These are phyloP conservation scores for Exophiala sp. DNA, from an alignment of 2,329 filamentous ascomycete species.

Conservation along the genomic window DNA sequence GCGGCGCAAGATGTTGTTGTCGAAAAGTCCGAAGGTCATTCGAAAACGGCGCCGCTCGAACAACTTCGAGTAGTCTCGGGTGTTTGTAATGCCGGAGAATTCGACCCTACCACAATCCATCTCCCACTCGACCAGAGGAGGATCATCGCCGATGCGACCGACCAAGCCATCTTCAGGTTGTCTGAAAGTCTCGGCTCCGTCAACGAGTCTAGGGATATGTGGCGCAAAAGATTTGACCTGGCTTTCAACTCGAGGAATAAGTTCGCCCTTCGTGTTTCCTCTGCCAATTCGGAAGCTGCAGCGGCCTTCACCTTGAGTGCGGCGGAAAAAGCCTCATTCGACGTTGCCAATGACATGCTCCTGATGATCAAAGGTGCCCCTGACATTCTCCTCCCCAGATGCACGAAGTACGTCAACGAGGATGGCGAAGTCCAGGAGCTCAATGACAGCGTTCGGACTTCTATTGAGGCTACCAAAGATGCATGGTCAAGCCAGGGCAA, in stretches of 20 bases:
- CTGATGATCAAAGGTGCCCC: conserved; percentile 78
- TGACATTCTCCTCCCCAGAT: conserved; percentile 66
- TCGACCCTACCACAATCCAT: conserved; percentile 62
- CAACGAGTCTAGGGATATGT: conserved; percentile 57
- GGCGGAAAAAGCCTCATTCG: conserved; percentile 29
- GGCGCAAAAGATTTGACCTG: conserved; percentile 64
- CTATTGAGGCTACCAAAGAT: conserved; percentile 61
- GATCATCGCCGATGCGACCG: conserved; percentile 72
- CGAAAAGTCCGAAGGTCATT: conserved; percentile 26
- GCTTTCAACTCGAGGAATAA: conserved; percentile 83
- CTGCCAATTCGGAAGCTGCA: conserved; percentile 28
- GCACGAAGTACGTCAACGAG: conserved; percentile 54
- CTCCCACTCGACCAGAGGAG: conserved; percentile 59
- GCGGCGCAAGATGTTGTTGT: conserved; percentile 45
- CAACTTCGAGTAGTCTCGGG: conserved; percentile 61
- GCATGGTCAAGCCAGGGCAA: conserved; percentile 66
- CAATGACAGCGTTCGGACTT: conserved; percentile 41
- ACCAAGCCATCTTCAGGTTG: conserved; percentile 70
- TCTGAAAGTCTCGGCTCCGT: conserved; percentile 63
- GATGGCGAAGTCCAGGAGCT: conserved; percentile 55
- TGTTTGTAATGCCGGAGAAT: conserved; percentile 72
- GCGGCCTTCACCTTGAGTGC: conserved; percentile 30
- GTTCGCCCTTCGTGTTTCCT: conserved; percentile 68
- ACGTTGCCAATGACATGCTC: conserved; percentile 37
- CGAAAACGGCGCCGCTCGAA: conserved; percentile 42